Evolutionary conservation across 2,329 filamentous ascomycete genomes (phyloP), one percentile per base, ranked within the genome.

Genomic region (Pseudocercospora cruenta): DNA sequence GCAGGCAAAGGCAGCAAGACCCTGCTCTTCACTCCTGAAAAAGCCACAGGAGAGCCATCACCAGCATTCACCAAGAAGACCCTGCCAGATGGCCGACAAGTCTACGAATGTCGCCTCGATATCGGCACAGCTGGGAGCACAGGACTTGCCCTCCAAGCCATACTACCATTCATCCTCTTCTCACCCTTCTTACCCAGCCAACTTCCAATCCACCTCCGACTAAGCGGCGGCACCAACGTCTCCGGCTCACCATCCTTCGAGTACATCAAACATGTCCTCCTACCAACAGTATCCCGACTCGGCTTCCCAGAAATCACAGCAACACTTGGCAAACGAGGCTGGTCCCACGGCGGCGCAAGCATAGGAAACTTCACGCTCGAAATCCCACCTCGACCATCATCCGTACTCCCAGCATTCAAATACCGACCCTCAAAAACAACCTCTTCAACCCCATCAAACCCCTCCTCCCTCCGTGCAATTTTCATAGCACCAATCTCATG

Each of bases 141-240:
- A 4, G 85, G 82, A 55, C 78, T 89, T 12, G 82, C 87, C 0
- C 80, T 88, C 61, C 87, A 89, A 73, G 86, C 87, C 4, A 77
- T 89, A 3, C 81, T 88, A 45, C 87, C 87, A 0, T 88, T 84
- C 69, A 74, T 88, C 2, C 74, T 89, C 1, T 83, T 86, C 74
- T 65, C 68, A 2, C 47, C 45, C 8, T 53, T 70, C 8, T 53
- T 70, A 1, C 72, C 69, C 2, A 70, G 69, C 3, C 63, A 54
- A 3, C 47, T 65, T 24, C 70, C 70, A 1, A 69, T 80, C 6
- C 71, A 67, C 21, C 69, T 88, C 8, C 79, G 74, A 1, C 81
- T 89, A 39, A 82, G 78, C 8, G 87, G 87, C 5, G 87, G 87
- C 7, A 89, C 87, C 0, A 88, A 88, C 69, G 83, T 86, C 1